Evolutionary conservation across 805 yeast genomes (phyloP).

Genomic region (Ogataea thermomethanolica): DNA sequence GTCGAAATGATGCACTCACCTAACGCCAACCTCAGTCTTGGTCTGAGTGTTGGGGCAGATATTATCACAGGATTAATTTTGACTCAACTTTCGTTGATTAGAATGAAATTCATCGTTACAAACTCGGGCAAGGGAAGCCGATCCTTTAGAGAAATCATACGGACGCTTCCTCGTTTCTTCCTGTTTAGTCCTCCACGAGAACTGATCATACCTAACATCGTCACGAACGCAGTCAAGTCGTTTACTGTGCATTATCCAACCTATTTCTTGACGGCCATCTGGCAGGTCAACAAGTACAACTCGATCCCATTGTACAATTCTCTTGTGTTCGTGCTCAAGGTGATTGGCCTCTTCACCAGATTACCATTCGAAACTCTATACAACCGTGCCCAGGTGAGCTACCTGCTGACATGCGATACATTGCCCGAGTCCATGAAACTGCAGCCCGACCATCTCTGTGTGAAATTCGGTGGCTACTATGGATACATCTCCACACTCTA

Average conservation of each 20-base stretch:
- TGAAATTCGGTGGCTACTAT: constrained; percentile 52
- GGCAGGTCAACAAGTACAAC: constrained; percentile 64
- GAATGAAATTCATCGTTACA: constrained; percentile 71
- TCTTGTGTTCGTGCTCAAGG: constrained; percentile 55
- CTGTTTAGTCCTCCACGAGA: constrained; percentile 51
- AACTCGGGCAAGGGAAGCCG: constrained; percentile 43
- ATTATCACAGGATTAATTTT: constrained; percentile 68
- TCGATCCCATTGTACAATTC: constrained; percentile 60
- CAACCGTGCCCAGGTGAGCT: constrained; percentile 77
- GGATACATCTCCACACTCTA: constrained; percentile 55
- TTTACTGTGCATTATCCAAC: constrained; percentile 36
- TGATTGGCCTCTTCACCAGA: constrained; percentile 67
- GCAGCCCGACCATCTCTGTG: constrained; percentile 48
- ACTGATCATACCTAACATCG: constrained; percentile 61
- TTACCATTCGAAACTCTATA: constrained; percentile 86
- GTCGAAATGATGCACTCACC: constrained; percentile 79
- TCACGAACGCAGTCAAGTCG: constrained; percentile 29
- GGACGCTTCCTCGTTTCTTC: constrained; percentile 41
- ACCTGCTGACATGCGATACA: constrained; percentile 40
- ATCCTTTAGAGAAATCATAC: constrained; percentile 68
- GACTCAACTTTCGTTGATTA: constrained; percentile 78
- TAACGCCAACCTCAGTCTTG: constrained; percentile 65
- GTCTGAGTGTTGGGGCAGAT: constrained; percentile 66
- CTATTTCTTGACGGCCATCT: constrained; percentile 55
- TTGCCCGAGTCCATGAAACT: constrained; percentile 44